Conservation (phyloP, 768 basidiomycete genomes). For the Lactarius quietus region DNA sequence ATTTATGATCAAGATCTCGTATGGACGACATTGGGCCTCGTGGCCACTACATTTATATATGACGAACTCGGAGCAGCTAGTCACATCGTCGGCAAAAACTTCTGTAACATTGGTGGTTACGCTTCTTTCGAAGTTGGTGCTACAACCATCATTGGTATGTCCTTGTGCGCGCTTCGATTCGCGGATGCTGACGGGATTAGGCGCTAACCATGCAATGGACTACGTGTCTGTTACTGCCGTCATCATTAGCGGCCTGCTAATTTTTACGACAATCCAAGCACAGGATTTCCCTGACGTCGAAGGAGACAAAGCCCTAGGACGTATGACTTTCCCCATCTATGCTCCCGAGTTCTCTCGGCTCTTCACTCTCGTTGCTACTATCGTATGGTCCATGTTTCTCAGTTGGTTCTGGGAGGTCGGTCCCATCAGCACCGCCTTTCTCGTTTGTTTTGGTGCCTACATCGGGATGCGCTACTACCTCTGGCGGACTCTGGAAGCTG, state of each 20-base stretch:
- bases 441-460: constrained; percentile 24
- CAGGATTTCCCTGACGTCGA: constrained; percentile 31
- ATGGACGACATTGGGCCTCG: constrained; percentile 24
- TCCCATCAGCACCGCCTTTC: constrained; percentile 19
- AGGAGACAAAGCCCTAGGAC: constrained; percentile 28
- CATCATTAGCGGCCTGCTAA: constrained; percentile 26
- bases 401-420: constrained; percentile 27
- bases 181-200: constrained; percentile 21
- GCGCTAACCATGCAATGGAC: constrained; percentile 22
- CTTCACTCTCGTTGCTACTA: constrained; percentile 27
- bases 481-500: constrained; percentile 24
- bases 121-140: constrained; percentile 29
- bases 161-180: constrained; percentile 8
- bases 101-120: constrained; percentile 28
- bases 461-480: constrained; percentile 27
- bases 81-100: constrained; percentile 26
- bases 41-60: constrained; percentile 27
- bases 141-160: constrained; percentile 24
- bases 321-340: constrained; percentile 29
- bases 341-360: constrained; percentile 26
- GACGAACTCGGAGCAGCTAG: constrained; percentile 22
- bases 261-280: constrained; percentile 29
- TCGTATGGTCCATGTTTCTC: constrained; percentile 28
- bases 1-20: constrained; percentile 22
- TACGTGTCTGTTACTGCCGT: constrained; percentile 27